These are phyloP conservation scores for Aphanomyces cochlioides DNA, from an alignment of 352 stramenopile species.

Conservation along the genomic window DNA sequence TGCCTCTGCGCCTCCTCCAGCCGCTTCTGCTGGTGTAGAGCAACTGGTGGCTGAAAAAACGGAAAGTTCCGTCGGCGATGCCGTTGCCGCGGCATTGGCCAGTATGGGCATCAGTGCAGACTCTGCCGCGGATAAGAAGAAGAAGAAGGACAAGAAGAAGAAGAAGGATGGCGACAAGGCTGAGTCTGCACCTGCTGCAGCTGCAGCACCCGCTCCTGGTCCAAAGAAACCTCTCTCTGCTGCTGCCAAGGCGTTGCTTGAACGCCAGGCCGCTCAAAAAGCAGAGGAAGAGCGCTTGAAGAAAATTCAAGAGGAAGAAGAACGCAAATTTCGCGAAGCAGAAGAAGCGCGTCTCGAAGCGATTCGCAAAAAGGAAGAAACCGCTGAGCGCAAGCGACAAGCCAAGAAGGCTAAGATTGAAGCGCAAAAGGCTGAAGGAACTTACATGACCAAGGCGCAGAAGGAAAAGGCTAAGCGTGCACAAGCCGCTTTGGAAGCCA, in stretches of 20 bases:
- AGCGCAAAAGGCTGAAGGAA: constrained; percentile 94
- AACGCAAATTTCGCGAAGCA: constrained; percentile 55
- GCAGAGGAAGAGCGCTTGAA: constrained; percentile 63
- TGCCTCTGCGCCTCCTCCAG: constrained; percentile 24
- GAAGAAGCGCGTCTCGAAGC: constrained; percentile 57
- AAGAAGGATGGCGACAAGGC: constrained; percentile 51
- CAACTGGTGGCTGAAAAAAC: constrained; percentile 16
- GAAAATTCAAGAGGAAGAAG: constrained; percentile 42
- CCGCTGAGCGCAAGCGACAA: constrained; percentile 25
- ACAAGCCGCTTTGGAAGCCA: constrained; percentile 86
- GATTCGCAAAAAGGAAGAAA: constrained; percentile 75
- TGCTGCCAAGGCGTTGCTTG: constrained; percentile 61
- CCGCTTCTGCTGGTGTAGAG: constrained; percentile 20
- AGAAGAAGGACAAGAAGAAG: constrained; percentile 82
- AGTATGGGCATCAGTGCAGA: constrained; percentile 65
- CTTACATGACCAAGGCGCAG: constrained; percentile 99
- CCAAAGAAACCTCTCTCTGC: constrained; percentile 72
- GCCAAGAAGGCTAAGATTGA: constrained; percentile 86
- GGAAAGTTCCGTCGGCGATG: constrained; percentile 52
- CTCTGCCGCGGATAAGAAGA: constrained; percentile 52
- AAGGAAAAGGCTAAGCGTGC: constrained; percentile 91
- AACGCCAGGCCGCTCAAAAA: constrained; percentile 66
- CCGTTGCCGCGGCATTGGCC: constrained; percentile 68
- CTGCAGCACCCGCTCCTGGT: constrained; percentile 32
- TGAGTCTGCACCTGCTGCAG: constrained; percentile 37